Base-by-base conservation (phyloP, 768 basidiomycete species). In the Hygrophorus pudorinus region DNA sequence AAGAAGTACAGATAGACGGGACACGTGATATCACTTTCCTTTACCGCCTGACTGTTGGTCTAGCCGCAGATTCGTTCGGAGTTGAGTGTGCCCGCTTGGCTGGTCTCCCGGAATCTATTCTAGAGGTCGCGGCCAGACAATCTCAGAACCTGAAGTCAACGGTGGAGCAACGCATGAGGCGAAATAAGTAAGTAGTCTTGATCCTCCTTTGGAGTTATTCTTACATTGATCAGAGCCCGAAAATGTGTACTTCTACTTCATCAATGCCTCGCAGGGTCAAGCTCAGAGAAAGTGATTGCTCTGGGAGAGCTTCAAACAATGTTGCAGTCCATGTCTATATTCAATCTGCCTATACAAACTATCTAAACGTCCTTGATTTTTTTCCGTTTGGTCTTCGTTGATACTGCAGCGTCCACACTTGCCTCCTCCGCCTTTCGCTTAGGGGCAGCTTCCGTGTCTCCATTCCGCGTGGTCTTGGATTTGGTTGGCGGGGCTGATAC, bases 81-180 rank as follows among this genome's bases (percentile, higher is more conserved):
- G 80, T 96, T 7, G 92, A 94, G 67, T 94, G 91, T 59, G 91
- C 81, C 6, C 75, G 89, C 35, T 72, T 97, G 18, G 94, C 94
- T 0, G 84, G 83, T 7, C 58, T 98, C 28, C 85, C 89, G 0
- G 80, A 84, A 51, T 48, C 60, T 1, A 70, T 98, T 6, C 68
- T 97, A 2, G 60, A 63, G 5, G 59, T 69, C 5, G 93, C 93
- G 12, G 59, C 71, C 1, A 57, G 67, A 44, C 66, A 70, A 28
- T 77, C 85, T 1, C 61, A 68, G 13, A 59, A 61, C 14, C 73
- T 91, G 66, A 76, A 78, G 55, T 51, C 51, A 10, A 60, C 68
- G 41, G 75, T 82, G 18, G 65, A 74, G 52, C 60, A 64, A 40
- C 71, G 78, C 14, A 65, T 65, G 38, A 67, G 52, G 52, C 61